Base-by-base conservation (phyloP, 1,139 yeast species). In the Zhuliangozyma parablackwelliae region DNA sequence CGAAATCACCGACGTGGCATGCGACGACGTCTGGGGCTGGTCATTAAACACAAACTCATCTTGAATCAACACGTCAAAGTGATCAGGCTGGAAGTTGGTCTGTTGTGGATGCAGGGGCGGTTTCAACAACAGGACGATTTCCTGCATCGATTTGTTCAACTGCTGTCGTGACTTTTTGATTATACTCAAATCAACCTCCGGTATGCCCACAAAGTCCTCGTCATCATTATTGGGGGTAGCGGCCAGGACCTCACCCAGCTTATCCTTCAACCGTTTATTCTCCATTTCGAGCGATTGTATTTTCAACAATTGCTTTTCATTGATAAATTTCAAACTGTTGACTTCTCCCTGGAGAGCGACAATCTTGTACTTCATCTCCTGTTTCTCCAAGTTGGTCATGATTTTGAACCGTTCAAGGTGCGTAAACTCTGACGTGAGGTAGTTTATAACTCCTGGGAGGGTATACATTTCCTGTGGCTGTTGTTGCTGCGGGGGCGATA, bases 401-500 rank as follows among this genome's bases (percentile, higher is more conserved):
- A 78, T 75, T 49, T 77, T 72, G 55, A 69, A 77, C 39, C 80
- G 58, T 49, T 78, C 84, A 43, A 77, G 64, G 41, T 73, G 70
- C 24, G 83, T 76, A 56, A 78, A 78, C 46, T 78, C 83, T 8
- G 75, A 67, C 26, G 81, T 80, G 37, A 78, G 59, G 49, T 78
- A 78, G 49, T 75, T 78, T 58, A 78, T 78, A n/a, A 78, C 78
- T 2, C 84, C 84, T 0, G 84, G 84, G 21, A 78, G 61, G 2
- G 82, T 77, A 45, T 78, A 78, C 11, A 26, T 26, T n/a, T 26
- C 38, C 32, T 35, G 46, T 12, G 40, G 37, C n/a, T 40, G 37
- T 8, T 41, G 41, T 28, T 34, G 53, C 3, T 16, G 16, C 16
- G 4, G 16, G 24, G 36, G 44, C 11, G 28, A 44, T 25, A 39